phyloP scores from a whole-genome alignment of 2,329 filamentous ascomycete genomes.

The Taxawa tesnikishii region DNA sequence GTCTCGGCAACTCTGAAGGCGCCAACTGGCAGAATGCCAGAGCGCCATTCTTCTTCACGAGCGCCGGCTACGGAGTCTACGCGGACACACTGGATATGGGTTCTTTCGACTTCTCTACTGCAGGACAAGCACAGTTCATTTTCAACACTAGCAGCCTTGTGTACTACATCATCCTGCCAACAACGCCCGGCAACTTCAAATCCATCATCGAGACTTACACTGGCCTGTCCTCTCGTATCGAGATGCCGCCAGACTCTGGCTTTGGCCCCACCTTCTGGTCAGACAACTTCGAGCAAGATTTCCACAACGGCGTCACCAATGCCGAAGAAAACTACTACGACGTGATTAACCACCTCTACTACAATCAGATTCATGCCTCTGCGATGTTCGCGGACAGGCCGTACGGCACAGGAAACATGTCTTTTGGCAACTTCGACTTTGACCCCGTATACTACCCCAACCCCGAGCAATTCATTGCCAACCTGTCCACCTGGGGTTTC shows the following conservation, averaged over 20 bases:
- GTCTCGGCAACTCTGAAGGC: constrained; percentile 17
- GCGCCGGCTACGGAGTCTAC: constrained; percentile 21
- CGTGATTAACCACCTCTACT: constrained; percentile 19
- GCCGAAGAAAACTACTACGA: constrained; percentile 23
- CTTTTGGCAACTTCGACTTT: constrained; percentile 21
- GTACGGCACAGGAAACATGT: constrained; percentile 20
- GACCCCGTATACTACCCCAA: constrained; percentile 20
- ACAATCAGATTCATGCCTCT: constrained; percentile 20
- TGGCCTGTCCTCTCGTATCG: constrained; percentile 14
- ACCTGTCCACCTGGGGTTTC: constrained; percentile 19
- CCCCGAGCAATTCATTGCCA: constrained; percentile 18
- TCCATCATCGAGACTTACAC: constrained; percentile 17
- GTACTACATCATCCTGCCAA: constrained; percentile 20
- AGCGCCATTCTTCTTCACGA: constrained; percentile 22
- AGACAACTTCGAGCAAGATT: constrained; percentile 22
- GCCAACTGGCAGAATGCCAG: constrained; percentile 24
- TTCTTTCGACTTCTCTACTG: constrained; percentile 17
- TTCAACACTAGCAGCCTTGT: constrained; percentile 18
- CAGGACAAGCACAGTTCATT: constrained; percentile 16
- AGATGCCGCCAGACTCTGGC: constrained; percentile 20
- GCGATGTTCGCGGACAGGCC: constrained; percentile 22
- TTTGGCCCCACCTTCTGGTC: constrained; percentile 24
- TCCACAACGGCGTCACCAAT: constrained; percentile 19
- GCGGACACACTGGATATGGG: constrained; percentile 20
- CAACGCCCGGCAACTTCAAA: constrained; percentile 10